These are phyloP conservation scores for Bimuria novae-zelandiae DNA, from an alignment of 2,329 filamentous ascomycete species.

Conservation along the genomic window DNA sequence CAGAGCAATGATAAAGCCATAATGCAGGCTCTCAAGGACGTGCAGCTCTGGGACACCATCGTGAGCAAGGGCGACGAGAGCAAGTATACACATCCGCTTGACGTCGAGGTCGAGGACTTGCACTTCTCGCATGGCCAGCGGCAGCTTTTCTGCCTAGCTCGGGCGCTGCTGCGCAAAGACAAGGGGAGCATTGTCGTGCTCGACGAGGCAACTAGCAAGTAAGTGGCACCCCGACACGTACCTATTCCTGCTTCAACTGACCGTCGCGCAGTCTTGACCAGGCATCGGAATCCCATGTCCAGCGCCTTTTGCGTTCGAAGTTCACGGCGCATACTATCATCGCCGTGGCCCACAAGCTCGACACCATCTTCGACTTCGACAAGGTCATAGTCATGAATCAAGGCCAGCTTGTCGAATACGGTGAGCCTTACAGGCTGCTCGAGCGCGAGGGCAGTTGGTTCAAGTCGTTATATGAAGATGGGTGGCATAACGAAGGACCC, in stretches of 20 bases:
- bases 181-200: conserved; percentile 34
- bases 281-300: conserved; percentile 62
- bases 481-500: conserved; percentile 1
- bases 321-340: conserved; percentile 64
- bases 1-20: conserved; percentile 47
- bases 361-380: conserved; percentile 61
- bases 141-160: conserved; percentile 66
- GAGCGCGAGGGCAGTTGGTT: conserved; percentile 38
- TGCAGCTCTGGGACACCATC: conserved; percentile 51
- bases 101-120: conserved; percentile 37
- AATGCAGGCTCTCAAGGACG: conserved; percentile 51
- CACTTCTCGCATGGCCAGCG: conserved; percentile 58
- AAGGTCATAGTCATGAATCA: conserved; percentile 57
- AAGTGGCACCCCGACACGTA: conserved; percentile 6
- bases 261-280: conserved; percentile 56
- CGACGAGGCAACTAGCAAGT: conserved; percentile 44
- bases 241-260: neutral
- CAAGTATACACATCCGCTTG: conserved; percentile 39
- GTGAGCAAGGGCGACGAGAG: conserved; percentile 36
- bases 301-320: conserved; percentile 58
- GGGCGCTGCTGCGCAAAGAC: conserved; percentile 57
- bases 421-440: conserved; percentile 33
- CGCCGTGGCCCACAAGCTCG: conserved; percentile 61
- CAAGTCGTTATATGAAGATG: conserved; percentile 37
- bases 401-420: conserved; percentile 54